These are phyloP conservation scores for Penicillium desertorum DNA, from an alignment of 495 filamentous ascomycete genomes.

Conservation along the genomic window DNA sequence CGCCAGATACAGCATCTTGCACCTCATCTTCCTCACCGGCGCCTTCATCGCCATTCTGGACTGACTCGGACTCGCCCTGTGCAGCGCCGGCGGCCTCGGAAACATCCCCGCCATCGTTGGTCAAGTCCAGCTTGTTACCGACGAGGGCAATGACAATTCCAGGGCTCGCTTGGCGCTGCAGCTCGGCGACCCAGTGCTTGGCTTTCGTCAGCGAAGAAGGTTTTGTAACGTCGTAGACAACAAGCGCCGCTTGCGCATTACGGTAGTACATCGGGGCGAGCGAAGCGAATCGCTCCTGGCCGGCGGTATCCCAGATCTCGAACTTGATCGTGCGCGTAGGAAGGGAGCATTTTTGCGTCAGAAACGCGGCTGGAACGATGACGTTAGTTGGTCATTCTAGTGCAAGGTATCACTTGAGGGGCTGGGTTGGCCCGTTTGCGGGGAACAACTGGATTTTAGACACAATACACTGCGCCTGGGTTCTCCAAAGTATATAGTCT, in stretches of 20 bases:
- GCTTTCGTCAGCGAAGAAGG: constrained; percentile 93
- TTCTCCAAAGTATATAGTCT: neutral
- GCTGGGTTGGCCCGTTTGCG: neutral
- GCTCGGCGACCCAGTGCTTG: constrained; percentile 97
- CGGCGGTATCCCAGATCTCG: constrained; percentile 99
- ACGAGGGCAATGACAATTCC: constrained; percentile 98
- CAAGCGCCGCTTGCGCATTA: constrained; percentile 96
- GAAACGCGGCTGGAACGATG: constrained; percentile 74
- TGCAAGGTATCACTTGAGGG: constrained; percentile 1
- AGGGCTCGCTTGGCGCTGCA: constrained; percentile 94
- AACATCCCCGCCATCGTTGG: constrained; percentile 51
- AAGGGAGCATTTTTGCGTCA: constrained; percentile 97
- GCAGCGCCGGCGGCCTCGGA: constrained; percentile 32
- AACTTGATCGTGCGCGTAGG: constrained; percentile 98
- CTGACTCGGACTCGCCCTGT: constrained; percentile 29
- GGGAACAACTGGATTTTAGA: constrained; percentile 5
- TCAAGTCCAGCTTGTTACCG: constrained; percentile 95
- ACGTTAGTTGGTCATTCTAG: constrained; percentile 31
- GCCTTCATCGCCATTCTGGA: constrained; percentile 39
- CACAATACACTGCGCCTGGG: neutral
- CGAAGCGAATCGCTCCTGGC: constrained; percentile 96
- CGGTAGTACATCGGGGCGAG: constrained; percentile 99
- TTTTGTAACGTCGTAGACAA: constrained; percentile 98
- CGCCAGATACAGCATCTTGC: constrained; percentile 60
- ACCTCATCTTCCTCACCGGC: constrained; percentile 55